These are phyloP conservation scores for Starmerella bacillaris DNA, from an alignment of 805 yeast species.

Conservation along the genomic window DNA sequence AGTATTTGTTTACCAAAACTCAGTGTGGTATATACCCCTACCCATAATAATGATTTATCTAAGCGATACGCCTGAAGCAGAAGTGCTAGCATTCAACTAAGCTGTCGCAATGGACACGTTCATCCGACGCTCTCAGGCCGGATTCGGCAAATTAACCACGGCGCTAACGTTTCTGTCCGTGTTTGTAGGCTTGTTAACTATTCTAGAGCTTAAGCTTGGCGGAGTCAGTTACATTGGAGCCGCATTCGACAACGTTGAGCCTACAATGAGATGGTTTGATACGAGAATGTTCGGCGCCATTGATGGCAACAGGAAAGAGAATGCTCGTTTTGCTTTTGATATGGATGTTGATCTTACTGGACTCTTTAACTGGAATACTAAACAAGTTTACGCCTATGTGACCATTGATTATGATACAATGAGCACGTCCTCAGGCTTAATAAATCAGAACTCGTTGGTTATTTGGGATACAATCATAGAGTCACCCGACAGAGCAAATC, in stretches of 20 bases:
- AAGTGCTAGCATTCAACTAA: not conserved
- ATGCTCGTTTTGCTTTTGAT: slow-evolving; percentile 53
- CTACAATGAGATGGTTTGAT: slow-evolving; percentile 16
- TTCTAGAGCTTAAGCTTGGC: slow-evolving; percentile 16
- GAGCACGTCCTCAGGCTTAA: slow-evolving; percentile 15
- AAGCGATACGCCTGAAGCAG: too few species aligned
- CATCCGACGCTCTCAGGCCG: slow-evolving; percentile 22
- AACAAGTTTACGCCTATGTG: slow-evolving; percentile 80
- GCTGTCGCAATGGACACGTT: slow-evolving; percentile 21
- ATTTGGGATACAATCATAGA: slow-evolving; percentile 81
- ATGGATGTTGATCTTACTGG: slow-evolving; percentile 54
- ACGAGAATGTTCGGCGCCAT: slow-evolving; percentile 46
- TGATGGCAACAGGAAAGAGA: slow-evolving; percentile 55
- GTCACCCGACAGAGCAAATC: slow-evolving; percentile 36
- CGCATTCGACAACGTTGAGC: slow-evolving; percentile 9
- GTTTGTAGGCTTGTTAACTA: slow-evolving; percentile 18
- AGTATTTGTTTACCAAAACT: too few species aligned
- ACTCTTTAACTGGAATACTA: slow-evolving; percentile 90
- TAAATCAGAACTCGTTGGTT: slow-evolving; percentile 42
- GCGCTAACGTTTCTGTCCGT: slow-evolving; percentile 19
- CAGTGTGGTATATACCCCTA: too few species aligned
- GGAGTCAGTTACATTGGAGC: slow-evolving; percentile 17
- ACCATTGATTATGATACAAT: slow-evolving; percentile 63
- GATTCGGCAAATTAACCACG: slow-evolving; percentile 21
- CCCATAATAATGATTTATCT: too few species aligned